These are phyloP conservation scores for Cytauxzoon felis DNA, from an alignment of 169 alveolate genomes.

Conservation along the genomic window DNA sequence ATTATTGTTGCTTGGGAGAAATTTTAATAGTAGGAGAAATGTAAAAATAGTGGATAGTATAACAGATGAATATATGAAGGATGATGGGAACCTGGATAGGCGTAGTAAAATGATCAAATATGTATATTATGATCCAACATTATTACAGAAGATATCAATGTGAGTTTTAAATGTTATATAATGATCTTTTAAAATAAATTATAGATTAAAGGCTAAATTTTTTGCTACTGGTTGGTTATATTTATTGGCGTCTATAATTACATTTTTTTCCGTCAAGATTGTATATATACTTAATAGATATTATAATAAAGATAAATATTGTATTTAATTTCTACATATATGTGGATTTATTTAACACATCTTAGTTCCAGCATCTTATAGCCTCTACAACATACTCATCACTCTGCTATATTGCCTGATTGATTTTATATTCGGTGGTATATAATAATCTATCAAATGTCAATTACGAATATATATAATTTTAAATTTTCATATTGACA, in stretches of 20 bases:
- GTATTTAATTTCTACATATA: background rate
- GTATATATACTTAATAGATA: slow-evolving; percentile 5
- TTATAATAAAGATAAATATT: slow-evolving; percentile 39
- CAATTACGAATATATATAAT: no score
- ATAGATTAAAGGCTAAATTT: slow-evolving; percentile 44
- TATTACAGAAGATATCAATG: slow-evolving; percentile 43
- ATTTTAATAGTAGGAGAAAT: slow-evolving; percentile 1
- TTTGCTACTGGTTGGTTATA: slow-evolving; percentile 62
- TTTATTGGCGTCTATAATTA: slow-evolving; percentile 18
- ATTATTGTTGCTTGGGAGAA: no score
- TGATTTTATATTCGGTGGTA: no score
- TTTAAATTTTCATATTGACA: no score
- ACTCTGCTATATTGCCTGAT: no score
- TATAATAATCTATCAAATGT: no score
- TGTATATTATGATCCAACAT: slow-evolving; percentile 50
- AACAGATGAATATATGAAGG: slow-evolving; percentile 25
- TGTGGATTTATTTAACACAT: background rate
- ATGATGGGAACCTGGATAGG: background rate
- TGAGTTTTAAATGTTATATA: background rate
- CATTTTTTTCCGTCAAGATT: slow-evolving; percentile 22
- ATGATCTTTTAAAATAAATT: background rate
- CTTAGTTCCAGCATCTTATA: no score
- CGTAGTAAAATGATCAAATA: slow-evolving; percentile 27
- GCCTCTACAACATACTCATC: no score
- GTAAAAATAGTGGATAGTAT: slow-evolving; percentile 19